A percentile compares a stretch with the other conserved stretches of the same genome.
These are phyloP conservation scores for Fusarium floridanum DNA, from an alignment of 2,329 filamentous ascomycete species.

Conservation along the genomic window DNA sequence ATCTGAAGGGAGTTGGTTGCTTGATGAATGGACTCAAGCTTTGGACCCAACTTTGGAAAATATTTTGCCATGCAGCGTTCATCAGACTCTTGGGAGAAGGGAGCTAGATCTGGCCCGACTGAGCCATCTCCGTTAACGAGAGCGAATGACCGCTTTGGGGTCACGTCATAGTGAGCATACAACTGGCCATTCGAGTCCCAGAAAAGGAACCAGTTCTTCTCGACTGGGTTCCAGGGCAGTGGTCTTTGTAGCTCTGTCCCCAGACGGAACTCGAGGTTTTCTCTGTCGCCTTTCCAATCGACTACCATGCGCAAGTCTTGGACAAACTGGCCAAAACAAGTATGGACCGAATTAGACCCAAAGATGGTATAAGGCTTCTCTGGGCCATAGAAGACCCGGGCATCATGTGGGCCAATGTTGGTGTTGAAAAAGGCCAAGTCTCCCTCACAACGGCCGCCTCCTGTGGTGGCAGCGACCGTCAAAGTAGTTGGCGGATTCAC, in stretches of 20 bases:
- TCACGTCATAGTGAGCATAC: conserved; percentile 67
- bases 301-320: conserved; percentile 65
- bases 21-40: conserved; percentile 67
- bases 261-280: conserved; percentile 52
- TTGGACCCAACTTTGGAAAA: conserved; percentile 54
- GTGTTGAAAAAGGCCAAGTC: conserved; percentile 57
- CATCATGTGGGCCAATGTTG: conserved; percentile 69
- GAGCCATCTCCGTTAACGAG: conserved; percentile 59
- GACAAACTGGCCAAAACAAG: conserved; percentile 70
- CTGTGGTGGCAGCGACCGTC: conserved; percentile 60
- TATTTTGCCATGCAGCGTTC: conserved; percentile 60
- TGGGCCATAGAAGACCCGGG: conserved; percentile 68
- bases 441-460: conserved; percentile 59
- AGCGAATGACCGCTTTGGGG: conserved; percentile 64
- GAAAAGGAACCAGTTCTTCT: conserved; percentile 75
- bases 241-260: conserved; percentile 67
- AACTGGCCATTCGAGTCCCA: conserved; percentile 63
- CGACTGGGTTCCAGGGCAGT: conserved; percentile 57
- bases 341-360: conserved; percentile 66
- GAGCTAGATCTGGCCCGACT: conserved; percentile 61
- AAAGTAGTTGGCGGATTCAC: conserved; percentile 55
- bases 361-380: conserved; percentile 63
- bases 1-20: conserved; percentile 70
- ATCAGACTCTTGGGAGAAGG: conserved; percentile 53
- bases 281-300: conserved; percentile 54